phyloP scores from a whole-genome alignment of 2,329 filamentous ascomycete genomes.

The Alternaria burnsii region DNA sequence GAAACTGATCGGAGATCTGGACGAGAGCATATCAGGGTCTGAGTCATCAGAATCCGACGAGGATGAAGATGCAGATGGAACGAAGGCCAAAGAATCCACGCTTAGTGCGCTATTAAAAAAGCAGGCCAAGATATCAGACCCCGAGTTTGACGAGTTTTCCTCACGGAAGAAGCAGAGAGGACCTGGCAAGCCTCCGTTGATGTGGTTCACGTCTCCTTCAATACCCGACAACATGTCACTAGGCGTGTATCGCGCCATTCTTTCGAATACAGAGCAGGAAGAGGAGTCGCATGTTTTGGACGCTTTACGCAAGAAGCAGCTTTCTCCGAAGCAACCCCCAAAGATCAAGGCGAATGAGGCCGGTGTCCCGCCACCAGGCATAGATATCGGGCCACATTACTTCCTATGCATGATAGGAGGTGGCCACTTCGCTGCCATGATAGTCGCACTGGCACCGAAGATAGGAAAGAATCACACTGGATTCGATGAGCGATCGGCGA shows the following conservation, averaged over 20 bases:
- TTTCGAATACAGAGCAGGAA: slow-evolving; percentile 75
- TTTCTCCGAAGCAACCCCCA: slow-evolving; percentile 66
- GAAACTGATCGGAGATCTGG: slow-evolving; percentile 81
- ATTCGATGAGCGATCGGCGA: slow-evolving; percentile 82
- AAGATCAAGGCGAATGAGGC: slow-evolving; percentile 61
- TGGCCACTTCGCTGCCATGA: slow-evolving; percentile 96
- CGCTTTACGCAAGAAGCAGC: slow-evolving; percentile 77
- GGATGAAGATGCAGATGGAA: slow-evolving; percentile 65
- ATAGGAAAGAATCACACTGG: slow-evolving; percentile 73
- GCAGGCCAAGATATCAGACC: slow-evolving; percentile 76
- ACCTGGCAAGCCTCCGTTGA: slow-evolving; percentile 74
- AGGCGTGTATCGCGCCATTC: slow-evolving; percentile 84
- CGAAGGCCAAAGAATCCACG: slow-evolving; percentile 69
- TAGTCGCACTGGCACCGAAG: slow-evolving; percentile 86
- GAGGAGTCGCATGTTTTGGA: slow-evolving; percentile 69
- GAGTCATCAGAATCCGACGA: slow-evolving; percentile 75
- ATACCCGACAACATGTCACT: slow-evolving; percentile 82
- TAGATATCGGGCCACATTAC: slow-evolving; percentile 79
- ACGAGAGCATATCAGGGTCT: slow-evolving; percentile 92
- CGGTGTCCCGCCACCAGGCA: slow-evolving; percentile 64
- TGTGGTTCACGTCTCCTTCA: slow-evolving; percentile 84
- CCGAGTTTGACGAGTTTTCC: slow-evolving; percentile 59
- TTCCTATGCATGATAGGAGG: slow-evolving; percentile 99
- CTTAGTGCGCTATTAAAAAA: slow-evolving; percentile 81
- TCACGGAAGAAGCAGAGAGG: slow-evolving; percentile 62